phyloP scores from a whole-genome alignment of 768 basidiomycete species.

The Tulasnella calospora region DNA sequence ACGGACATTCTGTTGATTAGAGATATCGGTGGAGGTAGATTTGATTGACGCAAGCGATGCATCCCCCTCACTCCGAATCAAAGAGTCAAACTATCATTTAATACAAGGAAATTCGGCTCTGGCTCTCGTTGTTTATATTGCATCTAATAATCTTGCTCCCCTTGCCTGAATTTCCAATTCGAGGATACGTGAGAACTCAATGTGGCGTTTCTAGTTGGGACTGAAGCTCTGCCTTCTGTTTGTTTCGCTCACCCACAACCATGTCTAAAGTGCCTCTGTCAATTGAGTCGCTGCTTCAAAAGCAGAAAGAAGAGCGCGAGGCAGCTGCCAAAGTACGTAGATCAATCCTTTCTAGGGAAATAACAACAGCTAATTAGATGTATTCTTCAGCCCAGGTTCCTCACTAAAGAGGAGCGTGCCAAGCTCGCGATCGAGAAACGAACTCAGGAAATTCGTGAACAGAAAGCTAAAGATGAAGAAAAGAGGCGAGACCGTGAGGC shows the following conservation, averaged over 20 bases:
- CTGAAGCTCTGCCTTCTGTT: background rate
- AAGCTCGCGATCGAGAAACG: slow-evolving; percentile 84
- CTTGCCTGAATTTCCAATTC: background rate
- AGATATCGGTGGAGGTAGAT: background rate
- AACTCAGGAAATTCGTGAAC: slow-evolving; percentile 70
- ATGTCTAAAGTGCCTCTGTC: slow-evolving; percentile 61
- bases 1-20: background rate
- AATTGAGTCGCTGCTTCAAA: slow-evolving; percentile 79
- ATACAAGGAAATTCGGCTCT: background rate
- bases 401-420: slow-evolving; percentile 87
- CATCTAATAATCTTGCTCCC: background rate
- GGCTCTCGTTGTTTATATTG: background rate
- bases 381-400: slow-evolving; percentile 77
- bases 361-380: background rate
- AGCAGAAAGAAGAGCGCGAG: slow-evolving; percentile 84
- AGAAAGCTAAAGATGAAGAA: slow-evolving; percentile 61
- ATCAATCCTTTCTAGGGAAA: background rate
- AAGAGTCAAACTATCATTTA: background rate
- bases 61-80: background rate
- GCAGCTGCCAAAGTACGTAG: slow-evolving; percentile 73
- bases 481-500: slow-evolving; percentile 57
- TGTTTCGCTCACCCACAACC: slow-evolving; percentile 3
- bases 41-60: background rate
- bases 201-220: background rate
- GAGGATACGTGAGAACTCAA: background rate